Conservation (phyloP, 805 yeast species). For the Metschnikowia continentalis region DNA sequence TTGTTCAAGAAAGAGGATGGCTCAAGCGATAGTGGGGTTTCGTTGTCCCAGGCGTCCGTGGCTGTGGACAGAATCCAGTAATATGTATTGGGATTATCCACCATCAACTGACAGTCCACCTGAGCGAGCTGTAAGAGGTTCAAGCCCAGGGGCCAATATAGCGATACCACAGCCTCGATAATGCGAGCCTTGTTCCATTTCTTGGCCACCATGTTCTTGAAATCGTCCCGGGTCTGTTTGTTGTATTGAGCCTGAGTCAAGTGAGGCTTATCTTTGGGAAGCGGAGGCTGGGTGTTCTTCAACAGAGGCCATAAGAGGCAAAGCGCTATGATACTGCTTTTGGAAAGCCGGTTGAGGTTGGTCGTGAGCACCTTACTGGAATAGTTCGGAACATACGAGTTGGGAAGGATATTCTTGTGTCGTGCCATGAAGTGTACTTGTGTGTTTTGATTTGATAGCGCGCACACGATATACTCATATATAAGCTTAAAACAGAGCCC, state of each 20-base stretch:
- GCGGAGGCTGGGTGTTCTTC: slow-evolving; percentile 20
- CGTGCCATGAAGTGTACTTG: slow-evolving; percentile 5
- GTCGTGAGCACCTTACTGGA: slow-evolving; percentile 17
- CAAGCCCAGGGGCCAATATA: slow-evolving; percentile 54
- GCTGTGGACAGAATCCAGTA: slow-evolving; percentile 49
- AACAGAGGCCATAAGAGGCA: slow-evolving; percentile 33
- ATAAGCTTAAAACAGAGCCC: no score
- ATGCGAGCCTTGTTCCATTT: slow-evolving; percentile 27
- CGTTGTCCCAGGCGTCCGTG: slow-evolving; percentile 28
- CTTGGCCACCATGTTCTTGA: slow-evolving; percentile 8
- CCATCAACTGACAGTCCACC: slow-evolving; percentile 59
- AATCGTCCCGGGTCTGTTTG: slow-evolving; percentile 8
- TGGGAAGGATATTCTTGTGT: slow-evolving; percentile 33
- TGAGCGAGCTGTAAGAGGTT: slow-evolving; percentile 67
- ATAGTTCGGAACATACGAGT: slow-evolving; percentile 35
- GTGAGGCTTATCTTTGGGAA: slow-evolving; percentile 5
- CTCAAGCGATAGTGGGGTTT: slow-evolving; percentile 37
- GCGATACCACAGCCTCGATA: slow-evolving; percentile 44
- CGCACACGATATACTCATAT: not conserved
- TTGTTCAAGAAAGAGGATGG: slow-evolving; percentile 49
- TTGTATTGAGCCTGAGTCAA: slow-evolving; percentile 7
- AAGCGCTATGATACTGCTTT: slow-evolving; percentile 30
- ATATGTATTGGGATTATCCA: slow-evolving; percentile 51
- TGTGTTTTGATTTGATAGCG: slow-evolving; percentile 4
- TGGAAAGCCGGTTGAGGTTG: slow-evolving; percentile 29